Evolutionary conservation across 2,329 filamentous ascomycete species (phyloP).

Genomic region (Sarocladiaceae sp.): DNA sequence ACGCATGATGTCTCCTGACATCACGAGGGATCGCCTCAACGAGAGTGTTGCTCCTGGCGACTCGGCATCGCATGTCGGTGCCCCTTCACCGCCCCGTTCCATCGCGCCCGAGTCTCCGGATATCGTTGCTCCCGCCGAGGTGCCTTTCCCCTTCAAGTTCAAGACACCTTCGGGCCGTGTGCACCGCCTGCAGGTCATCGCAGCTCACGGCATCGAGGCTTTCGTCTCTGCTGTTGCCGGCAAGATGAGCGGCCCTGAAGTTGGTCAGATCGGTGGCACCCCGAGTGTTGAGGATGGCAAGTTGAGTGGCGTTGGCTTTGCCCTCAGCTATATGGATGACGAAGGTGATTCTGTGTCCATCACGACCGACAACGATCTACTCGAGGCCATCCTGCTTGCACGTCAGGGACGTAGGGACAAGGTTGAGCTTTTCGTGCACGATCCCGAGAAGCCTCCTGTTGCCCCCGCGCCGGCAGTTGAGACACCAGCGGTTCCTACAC

Average conservation of each 20-base stretch:
- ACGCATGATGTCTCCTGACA: constrained; percentile 75
- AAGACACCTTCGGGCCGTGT: constrained; percentile 94
- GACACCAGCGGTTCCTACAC: constrained; percentile 36
- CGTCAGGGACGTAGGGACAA: constrained; percentile 76
- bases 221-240: constrained; percentile 71
- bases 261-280: constrained; percentile 75
- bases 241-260: constrained; percentile 73
- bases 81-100: constrained; percentile 69
- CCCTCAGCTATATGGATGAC: constrained; percentile 91
- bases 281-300: constrained; percentile 74
- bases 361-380: constrained; percentile 86
- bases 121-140: constrained; percentile 54
- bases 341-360: constrained; percentile 96
- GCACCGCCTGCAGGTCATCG: constrained; percentile 80
- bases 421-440: constrained; percentile 94
- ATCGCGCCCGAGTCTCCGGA: constrained; percentile 44
- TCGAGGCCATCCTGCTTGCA: constrained; percentile 83
- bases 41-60: constrained; percentile 90
- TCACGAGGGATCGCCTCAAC: constrained; percentile 60
- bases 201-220: constrained; percentile 71
- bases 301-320: constrained; percentile 72
- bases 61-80: constrained; percentile 86
- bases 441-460: constrained; percentile 84
- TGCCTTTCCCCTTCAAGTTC: constrained; percentile 97
- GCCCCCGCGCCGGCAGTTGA: constrained; percentile 44